phyloP scores from a whole-genome alignment of 352 stramenopile genomes.

The Elongisporangium senticosum region DNA sequence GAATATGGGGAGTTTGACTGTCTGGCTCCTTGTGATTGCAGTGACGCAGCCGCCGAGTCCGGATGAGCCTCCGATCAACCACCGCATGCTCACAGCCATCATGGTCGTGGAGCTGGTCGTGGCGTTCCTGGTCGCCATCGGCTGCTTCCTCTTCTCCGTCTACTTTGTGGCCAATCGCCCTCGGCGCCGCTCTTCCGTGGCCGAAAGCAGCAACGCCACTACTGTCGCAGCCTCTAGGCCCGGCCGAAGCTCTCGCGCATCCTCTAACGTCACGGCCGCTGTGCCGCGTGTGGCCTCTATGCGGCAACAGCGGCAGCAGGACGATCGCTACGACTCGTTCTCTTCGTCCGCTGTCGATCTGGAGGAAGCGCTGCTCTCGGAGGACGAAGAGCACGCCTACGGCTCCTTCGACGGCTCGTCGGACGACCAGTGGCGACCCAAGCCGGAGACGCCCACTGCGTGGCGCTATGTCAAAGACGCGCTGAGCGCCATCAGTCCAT shows the following conservation, averaged over 20 bases:
- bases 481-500: conserved; percentile 68
- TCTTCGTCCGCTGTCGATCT: conserved; percentile 32
- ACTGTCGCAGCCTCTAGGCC: background rate
- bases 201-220: background rate
- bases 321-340: background rate
- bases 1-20: background rate
- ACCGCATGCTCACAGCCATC: conserved; percentile 77
- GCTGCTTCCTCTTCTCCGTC: conserved; percentile 81
- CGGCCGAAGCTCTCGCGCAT: background rate
- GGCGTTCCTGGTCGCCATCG: conserved; percentile 72
- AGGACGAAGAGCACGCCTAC: conserved; percentile 59
- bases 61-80: conserved; percentile 72
- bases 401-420: conserved; percentile 45
- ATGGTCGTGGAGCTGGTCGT: conserved; percentile 85
- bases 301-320: conserved; percentile 5
- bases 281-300: conserved; percentile 2
- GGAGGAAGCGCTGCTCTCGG: conserved; percentile 63
- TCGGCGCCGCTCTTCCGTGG: conserved; percentile 7
- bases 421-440: conserved; percentile 4
- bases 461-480: conserved; percentile 51
- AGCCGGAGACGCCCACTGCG: conserved; percentile 15
- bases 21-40: conserved; percentile 8
- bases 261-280: background rate
- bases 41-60: conserved; percentile 62
- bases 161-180: conserved; percentile 86